phyloP scores from a whole-genome alignment of 2,329 filamentous ascomycete species.

The Talaromyces sp. region DNA sequence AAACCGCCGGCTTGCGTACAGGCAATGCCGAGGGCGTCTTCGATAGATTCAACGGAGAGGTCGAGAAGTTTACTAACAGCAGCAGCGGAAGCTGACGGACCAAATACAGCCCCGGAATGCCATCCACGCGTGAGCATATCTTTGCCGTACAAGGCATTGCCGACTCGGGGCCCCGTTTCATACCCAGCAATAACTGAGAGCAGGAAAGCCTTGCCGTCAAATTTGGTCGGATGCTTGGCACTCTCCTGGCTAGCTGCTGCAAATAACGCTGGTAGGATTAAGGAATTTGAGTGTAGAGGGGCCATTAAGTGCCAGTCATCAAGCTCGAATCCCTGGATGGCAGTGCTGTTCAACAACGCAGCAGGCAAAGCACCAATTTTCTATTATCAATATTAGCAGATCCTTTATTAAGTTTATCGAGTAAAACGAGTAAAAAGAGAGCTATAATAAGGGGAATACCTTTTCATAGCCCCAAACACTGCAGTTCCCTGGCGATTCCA shows the following conservation, averaged over 20 bases:
- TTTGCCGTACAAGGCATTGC: constrained; percentile 30
- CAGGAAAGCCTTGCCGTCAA: constrained; percentile 26
- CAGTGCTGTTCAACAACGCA: constrained; percentile 37
- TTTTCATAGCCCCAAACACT: constrained; percentile 12
- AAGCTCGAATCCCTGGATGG: constrained; percentile 41
- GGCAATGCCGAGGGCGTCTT: constrained; percentile 30
- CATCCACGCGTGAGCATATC: constrained; percentile 36
- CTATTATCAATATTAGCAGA: constrained; percentile 10
- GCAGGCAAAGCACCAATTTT: constrained; percentile 34
- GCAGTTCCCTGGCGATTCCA: constrained; percentile 22
- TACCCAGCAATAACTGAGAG: constrained; percentile 34
- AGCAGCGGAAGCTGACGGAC: constrained; percentile 29
- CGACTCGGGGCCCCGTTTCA: constrained; percentile 35
- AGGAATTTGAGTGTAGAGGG: constrained; percentile 33
- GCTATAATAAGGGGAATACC: constrained; percentile 3
- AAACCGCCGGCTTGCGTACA: constrained; percentile 33
- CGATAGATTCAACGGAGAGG: constrained; percentile 19
- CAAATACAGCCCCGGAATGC: constrained; percentile 35
- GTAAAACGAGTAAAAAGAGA: no score
- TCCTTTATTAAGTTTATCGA: background rate
- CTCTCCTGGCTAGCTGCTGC: constrained; percentile 20
- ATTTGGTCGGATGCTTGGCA: constrained; percentile 4
- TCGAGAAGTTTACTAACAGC: constrained; percentile 27
- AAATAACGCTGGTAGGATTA: constrained; percentile 37
- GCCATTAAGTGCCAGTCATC: constrained; percentile 40